phyloP scores from a whole-genome alignment of 352 stramenopile species.

The Globisporangium ultimum region DNA sequence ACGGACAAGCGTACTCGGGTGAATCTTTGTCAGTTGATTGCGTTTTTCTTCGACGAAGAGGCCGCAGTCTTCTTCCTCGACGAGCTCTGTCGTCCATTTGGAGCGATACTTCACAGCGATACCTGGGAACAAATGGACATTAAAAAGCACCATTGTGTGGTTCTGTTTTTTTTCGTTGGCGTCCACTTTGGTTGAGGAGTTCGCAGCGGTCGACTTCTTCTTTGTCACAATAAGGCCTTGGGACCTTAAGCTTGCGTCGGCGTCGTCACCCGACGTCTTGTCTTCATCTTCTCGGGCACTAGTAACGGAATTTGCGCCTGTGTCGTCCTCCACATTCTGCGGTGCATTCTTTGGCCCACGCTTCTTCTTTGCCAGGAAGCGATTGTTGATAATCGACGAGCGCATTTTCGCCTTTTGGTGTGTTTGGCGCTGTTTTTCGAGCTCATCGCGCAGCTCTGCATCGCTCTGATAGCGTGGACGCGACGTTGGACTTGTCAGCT shows the following conservation, averaged over 20 bases:
- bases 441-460: constrained; percentile 26
- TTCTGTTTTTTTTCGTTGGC: neutral
- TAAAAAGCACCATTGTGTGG: constrained; percentile 12
- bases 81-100: constrained; percentile 36
- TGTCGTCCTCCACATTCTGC: constrained; percentile 3
- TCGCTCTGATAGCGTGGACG: constrained; percentile 29
- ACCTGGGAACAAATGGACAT: constrained; percentile 17
- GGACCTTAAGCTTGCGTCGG: too few species aligned
- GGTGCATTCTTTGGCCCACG: constrained; percentile 1
- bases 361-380: constrained; percentile 30
- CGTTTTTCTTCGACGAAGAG: constrained; percentile 43
- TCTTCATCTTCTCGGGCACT: too few species aligned
- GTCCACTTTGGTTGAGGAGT: neutral
- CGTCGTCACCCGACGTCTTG: too few species aligned
- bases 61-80: constrained; percentile 39
- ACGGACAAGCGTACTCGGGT: constrained; percentile 47
- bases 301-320: neutral
- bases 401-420: constrained; percentile 16
- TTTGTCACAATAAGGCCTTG: constrained; percentile 12
- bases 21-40: constrained; percentile 27
- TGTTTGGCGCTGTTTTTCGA: constrained; percentile 34
- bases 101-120: constrained; percentile 14
- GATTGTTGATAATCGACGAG: constrained; percentile 38
- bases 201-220: constrained; percentile 13
- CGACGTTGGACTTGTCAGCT: neutral